Evolutionary conservation across 1,284 basidiomycete genomes (phyloP).

Genomic region (Puccinia novopanici): DNA sequence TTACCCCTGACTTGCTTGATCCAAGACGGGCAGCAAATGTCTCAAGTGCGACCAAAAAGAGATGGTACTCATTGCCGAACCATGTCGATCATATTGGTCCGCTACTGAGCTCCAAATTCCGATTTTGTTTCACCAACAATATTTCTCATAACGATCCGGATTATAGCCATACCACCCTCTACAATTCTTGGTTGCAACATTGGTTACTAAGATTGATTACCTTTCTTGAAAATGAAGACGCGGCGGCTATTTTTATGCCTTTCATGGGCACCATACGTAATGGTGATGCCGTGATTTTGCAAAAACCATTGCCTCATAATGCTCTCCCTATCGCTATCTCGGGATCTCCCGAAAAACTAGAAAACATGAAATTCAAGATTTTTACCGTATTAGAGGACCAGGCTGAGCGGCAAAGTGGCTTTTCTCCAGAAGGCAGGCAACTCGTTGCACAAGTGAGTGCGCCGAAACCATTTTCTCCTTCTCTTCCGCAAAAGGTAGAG

Average conservation of each 20-base stretch:
- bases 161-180: conserved; percentile 74
- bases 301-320: conserved; percentile 86
- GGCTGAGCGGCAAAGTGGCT: conserved; percentile 67
- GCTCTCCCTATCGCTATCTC: conserved; percentile 83
- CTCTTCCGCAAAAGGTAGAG: not conserved
- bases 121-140: conserved; percentile 59
- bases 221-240: conserved; percentile 64
- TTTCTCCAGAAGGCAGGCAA: conserved; percentile 73
- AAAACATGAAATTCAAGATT: conserved; percentile 75
- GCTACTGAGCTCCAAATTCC: conserved; percentile 75
- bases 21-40: conserved; percentile 60
- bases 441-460: conserved; percentile 78
- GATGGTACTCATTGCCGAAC: conserved; percentile 79
- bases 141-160: conserved; percentile 64
- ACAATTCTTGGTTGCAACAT: conserved; percentile 91
- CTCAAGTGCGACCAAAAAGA: conserved; percentile 68
- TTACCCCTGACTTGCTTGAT: conserved; percentile 71
- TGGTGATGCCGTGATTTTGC: conserved; percentile 87
- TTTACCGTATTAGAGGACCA: conserved; percentile 83
- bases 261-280: conserved; percentile 78
- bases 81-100: conserved; percentile 87
- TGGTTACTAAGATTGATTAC: conserved; percentile 84
- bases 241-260: conserved; percentile 73
- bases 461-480: not conserved
- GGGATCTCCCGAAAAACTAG: conserved; percentile 67